Conservation (phyloP, 768 basidiomycete genomes). For the Lactarius sp. region DNA sequence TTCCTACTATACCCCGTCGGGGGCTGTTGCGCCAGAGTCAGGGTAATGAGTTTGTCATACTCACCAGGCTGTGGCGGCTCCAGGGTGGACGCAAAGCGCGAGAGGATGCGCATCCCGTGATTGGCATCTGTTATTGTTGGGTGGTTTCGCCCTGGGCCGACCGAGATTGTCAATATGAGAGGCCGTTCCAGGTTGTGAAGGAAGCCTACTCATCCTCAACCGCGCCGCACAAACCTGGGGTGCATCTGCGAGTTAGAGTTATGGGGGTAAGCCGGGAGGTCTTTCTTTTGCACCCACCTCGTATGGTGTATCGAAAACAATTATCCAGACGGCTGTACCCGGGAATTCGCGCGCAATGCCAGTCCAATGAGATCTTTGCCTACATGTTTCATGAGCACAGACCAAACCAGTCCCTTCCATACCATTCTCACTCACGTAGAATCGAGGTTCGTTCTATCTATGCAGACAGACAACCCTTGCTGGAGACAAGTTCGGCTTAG, state of each 20-base stretch:
- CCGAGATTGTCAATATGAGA: slow-evolving; percentile 23
- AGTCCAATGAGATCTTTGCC: slow-evolving; percentile 73
- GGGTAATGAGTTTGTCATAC: slow-evolving; percentile 52
- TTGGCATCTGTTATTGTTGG: slow-evolving; percentile 67
- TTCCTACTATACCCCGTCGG: slow-evolving; percentile 45
- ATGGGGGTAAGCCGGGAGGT: neutral
- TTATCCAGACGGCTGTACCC: slow-evolving; percentile 59
- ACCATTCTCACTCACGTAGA: slow-evolving; percentile 38
- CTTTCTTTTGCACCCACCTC: slow-evolving; percentile 42
- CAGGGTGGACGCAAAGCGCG: slow-evolving; percentile 60
- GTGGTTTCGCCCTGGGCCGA: slow-evolving; percentile 65
- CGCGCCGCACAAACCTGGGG: neutral
- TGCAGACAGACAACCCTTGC: slow-evolving; percentile 65
- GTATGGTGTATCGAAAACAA: slow-evolving; percentile 75
- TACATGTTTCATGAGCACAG: slow-evolving; percentile 29
- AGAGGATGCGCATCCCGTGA: slow-evolving; percentile 55
- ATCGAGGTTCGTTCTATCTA: slow-evolving; percentile 77
- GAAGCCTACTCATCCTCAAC: neutral
- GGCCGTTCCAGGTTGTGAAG: neutral
- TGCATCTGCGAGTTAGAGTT: neutral
- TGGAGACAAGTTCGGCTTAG: slow-evolving; percentile 48
- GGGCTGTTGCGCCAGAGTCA: slow-evolving; percentile 37
- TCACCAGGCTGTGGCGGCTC: slow-evolving; percentile 51
- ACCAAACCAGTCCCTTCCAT: neutral
- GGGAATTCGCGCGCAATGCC: slow-evolving; percentile 64